A percentile compares a stretch with the other conserved stretches of the same genome.
Conservation (phyloP, 1,284 basidiomycete species). For the Heterobasidion parviporum region DNA sequence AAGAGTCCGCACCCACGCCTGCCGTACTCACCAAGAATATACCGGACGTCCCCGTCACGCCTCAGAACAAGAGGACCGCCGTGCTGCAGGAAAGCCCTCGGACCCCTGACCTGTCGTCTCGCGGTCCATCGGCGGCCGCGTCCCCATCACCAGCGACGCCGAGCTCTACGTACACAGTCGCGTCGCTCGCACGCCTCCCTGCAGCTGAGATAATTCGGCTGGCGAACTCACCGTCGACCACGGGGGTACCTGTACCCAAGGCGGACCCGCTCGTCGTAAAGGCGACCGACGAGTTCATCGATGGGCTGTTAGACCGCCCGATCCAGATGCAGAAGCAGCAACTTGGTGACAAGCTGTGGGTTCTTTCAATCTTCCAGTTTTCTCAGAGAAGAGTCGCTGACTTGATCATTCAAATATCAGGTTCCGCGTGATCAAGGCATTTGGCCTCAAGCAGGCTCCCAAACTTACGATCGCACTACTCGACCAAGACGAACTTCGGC, state of each 20-base stretch:
- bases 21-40: conserved; percentile 15
- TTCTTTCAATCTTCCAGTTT: conserved; percentile 9
- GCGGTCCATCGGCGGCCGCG: conserved; percentile 60
- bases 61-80: conserved; percentile 49
- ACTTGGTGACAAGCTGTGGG: conserved; percentile 72
- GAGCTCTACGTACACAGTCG: conserved; percentile 36
- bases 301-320: conserved; percentile 56
- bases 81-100: conserved; percentile 46
- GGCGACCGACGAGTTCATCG: conserved; percentile 74
- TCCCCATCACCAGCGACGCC: conserved; percentile 51
- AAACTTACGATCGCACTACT: conserved; percentile 78
- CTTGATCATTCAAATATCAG: conserved; percentile 22
- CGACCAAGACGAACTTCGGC: conserved; percentile 76
- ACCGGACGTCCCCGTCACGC: conserved; percentile 46
- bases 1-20: conserved; percentile 15
- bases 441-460: conserved; percentile 75
- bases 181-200: conserved; percentile 51
- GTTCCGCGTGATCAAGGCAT: conserved; percentile 72
- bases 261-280: conserved; percentile 60
- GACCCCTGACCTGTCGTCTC: conserved; percentile 66
- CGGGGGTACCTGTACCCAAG: conserved; percentile 61
- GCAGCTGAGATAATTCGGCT: conserved; percentile 65
- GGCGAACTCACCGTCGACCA: conserved; percentile 42
- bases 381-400: neutral
- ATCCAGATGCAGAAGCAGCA: conserved; percentile 72